Base-by-base conservation (phyloP, 1,139 yeast genomes). In the Hansenula anomala region DNA sequence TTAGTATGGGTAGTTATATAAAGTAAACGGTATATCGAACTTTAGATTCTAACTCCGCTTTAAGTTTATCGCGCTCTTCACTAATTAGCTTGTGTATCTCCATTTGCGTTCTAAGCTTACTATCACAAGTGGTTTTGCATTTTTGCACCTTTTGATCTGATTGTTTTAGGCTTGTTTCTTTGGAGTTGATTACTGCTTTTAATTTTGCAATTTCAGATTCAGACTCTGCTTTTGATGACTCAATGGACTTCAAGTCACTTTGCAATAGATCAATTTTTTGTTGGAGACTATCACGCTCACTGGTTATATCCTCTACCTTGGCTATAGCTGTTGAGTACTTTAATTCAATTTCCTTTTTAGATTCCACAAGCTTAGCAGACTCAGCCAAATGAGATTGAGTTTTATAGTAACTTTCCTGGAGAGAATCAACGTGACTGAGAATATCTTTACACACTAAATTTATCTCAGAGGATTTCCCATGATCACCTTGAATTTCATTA, bases 101-200 rank as follows among this genome's bases (percentile, higher is more conserved):
- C 12, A 35, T 26, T 27, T 50, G 53, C 1, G 48, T 39, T 30
- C 43, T 44, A 22, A 51, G 20, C 31, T 51, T 49, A 15, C 45
- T 38, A 1, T 49, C 52, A 34, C 38, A 40, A 4, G 23, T 37
- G 4, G 29, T 13, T 26, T 45, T 43, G n/a, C 42, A 44, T 29
- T 46, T 37, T 2, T 17, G 18, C 2, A 32, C 13, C 15, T 37
- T 42, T 3, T 42, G 44, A 15, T 52, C 51, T 6, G 37, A 14
- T 1, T 28, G 19, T 6, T 33, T 40, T 34, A 44, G 13, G 30
- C 0, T 33, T 12, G 7, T 34, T 41, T 19, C 36, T 39, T 3
- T 36, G 16, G 4, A 19, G 6, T 28, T 24, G 3, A 8, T 5
- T 14, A 16, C 8, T 3, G 13, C 15, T 4, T 36, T 28, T n/a